A percentile compares a stretch with the other conserved stretches of the same genome.
Conservation (phyloP, 805 yeast species). For the Wickerhamomyces subpelliculosus region DNA sequence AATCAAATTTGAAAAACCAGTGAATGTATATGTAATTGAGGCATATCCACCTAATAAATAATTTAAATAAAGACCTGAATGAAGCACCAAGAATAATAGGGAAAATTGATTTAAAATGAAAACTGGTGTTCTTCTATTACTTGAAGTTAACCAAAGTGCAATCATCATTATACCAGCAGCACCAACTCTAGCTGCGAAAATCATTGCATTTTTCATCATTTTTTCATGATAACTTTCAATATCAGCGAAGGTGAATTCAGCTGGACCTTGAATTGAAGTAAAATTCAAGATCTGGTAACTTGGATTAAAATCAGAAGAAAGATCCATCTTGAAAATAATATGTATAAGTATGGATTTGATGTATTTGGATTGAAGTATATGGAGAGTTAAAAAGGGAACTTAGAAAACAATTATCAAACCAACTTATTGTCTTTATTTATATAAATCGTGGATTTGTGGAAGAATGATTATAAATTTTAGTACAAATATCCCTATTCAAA, state of each 20-base stretch:
- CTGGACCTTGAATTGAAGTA: constrained; percentile 35
- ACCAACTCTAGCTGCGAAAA: constrained; percentile 56
- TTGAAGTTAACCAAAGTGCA: constrained; percentile 40
- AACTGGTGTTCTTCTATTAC: constrained; percentile 55
- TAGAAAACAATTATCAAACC: too few species aligned
- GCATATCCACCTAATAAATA: constrained; percentile 48
- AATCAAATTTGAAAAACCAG: constrained; percentile 35
- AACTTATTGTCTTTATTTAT: too few species aligned
- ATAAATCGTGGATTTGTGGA: too few species aligned
- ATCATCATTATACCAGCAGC: constrained; percentile 41
- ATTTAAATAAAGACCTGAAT: constrained; percentile 52
- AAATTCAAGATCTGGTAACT: constrained; percentile 27
- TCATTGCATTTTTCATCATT: constrained; percentile 32
- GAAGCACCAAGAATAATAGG: constrained; percentile 47
- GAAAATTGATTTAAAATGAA: constrained; percentile 67
- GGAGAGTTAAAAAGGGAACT: too few species aligned
- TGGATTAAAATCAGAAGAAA: constrained; percentile 18
- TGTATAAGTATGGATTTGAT: background rate
- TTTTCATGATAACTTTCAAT: constrained; percentile 31
- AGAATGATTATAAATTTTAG: too few species aligned
- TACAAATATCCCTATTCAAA: too few species aligned
- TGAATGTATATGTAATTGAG: constrained; percentile 38
- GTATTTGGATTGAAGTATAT: background rate
- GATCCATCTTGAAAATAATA: background rate
- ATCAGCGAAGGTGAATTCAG: constrained; percentile 31